Evolutionary conservation across 257 asterid species (phyloP).

Genomic region (Solanum gracilifrons): DNA sequence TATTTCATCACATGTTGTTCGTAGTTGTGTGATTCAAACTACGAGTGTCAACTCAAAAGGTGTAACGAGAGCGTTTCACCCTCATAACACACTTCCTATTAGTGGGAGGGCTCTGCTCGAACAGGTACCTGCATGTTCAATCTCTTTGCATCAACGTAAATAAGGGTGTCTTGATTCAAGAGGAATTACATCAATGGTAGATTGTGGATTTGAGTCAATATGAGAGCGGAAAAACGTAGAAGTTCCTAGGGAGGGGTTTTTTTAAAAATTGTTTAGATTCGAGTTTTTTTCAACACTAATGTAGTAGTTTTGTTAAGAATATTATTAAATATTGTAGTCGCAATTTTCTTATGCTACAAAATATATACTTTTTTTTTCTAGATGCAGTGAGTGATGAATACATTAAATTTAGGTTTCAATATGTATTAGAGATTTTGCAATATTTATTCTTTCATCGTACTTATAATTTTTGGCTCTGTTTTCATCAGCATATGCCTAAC

Average conservation of each 20-base stretch:
- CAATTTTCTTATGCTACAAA: not conserved
- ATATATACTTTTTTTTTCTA: too few species aligned
- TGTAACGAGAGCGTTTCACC: not conserved
- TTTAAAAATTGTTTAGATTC: too few species aligned
- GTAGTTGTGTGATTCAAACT: not conserved
- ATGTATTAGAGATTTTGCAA: not conserved
- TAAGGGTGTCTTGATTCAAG: not conserved
- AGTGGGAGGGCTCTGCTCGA: not conserved
- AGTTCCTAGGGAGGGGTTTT: not conserved
- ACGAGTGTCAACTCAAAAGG: not conserved
- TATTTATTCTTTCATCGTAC: not conserved
- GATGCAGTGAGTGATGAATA: not conserved
- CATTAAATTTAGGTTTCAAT: not conserved
- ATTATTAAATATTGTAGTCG: too few species aligned
- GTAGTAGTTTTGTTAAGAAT: not conserved
- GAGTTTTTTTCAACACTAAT: not conserved
- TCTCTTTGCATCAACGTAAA: not conserved
- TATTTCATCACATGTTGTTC: not conserved
- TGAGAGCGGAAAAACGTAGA: not conserved
- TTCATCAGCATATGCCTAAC: not conserved
- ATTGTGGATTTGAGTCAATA: not conserved
- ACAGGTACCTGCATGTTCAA: too few species aligned
- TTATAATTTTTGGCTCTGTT: not conserved
- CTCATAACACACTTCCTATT: not conserved
- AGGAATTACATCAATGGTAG: not conserved